These are phyloP conservation scores for Septoria petroselini DNA, from an alignment of 2,329 filamentous ascomycete species.

Conservation along the genomic window DNA sequence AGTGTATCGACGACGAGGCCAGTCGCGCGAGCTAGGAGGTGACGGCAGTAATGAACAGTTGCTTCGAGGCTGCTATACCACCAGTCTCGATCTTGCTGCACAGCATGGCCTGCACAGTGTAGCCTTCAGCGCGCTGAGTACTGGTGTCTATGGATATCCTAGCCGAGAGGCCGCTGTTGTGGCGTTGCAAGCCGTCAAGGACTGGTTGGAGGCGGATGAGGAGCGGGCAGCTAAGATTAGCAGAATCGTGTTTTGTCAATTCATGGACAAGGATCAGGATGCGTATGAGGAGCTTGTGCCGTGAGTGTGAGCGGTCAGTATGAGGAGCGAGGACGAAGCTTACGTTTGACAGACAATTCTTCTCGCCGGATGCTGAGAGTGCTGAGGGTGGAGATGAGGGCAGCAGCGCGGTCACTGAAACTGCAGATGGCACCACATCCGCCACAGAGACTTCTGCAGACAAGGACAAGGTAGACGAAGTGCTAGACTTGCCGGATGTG, in stretches of 20 bases:
- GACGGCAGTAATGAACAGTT: conserved; percentile 43
- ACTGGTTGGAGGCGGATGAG: conserved; percentile 52
- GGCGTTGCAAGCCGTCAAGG: conserved; percentile 61
- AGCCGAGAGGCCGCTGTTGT: conserved; percentile 67
- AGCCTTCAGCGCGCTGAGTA: conserved; percentile 82
- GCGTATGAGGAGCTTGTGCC: conserved; percentile 70
- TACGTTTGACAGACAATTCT: not conserved
- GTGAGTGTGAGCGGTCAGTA: conserved; percentile 56
- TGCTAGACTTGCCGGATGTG: conserved; percentile 49
- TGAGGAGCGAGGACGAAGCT: too few species aligned
- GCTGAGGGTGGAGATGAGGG: not conserved
- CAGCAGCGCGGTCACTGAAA: not conserved
- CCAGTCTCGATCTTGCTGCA: conserved; percentile 69
- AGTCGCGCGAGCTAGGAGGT: conserved; percentile 11
- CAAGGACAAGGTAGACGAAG: conserved; percentile 23
- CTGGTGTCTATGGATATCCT: conserved; percentile 87
- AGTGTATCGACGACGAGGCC: conserved; percentile 56
- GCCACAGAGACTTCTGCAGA: not conserved
- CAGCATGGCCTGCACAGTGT: conserved; percentile 64
- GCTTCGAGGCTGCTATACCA: conserved; percentile 65
- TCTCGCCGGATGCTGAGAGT: not conserved
- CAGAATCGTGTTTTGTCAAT: conserved; percentile 80
- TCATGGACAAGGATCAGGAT: conserved; percentile 70
- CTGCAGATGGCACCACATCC: too few species aligned
- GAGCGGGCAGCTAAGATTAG: conserved; percentile 53